Percentiles rank a stretch among this genome's conserved stretches.
These are phyloP conservation scores for Rhizophlyctis rosea DNA, from an alignment of 192 early-diverging fungal species.

Conservation along the genomic window DNA sequence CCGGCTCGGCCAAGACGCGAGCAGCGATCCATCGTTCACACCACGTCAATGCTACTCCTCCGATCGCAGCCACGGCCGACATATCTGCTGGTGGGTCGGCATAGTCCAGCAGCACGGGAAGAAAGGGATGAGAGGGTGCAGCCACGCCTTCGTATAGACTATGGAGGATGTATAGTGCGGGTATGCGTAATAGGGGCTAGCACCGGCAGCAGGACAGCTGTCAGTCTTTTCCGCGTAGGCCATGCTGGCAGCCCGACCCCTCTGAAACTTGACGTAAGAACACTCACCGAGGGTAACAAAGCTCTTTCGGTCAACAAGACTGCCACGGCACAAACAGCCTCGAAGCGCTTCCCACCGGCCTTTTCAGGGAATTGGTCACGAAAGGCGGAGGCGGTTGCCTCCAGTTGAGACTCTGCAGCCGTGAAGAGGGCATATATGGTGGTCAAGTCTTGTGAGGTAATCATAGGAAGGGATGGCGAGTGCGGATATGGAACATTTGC, in stretches of 20 bases:
- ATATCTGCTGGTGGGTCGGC: not conserved
- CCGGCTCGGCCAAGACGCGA: not conserved
- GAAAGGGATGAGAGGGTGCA: conserved; percentile 12
- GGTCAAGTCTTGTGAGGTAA: not conserved
- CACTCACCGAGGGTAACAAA: conserved; percentile 12
- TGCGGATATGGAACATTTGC: no score
- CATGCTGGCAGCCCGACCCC: no score
- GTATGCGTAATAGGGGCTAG: conserved; percentile 8
- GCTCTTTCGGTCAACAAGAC: conserved; percentile 10
- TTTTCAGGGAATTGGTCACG: not conserved
- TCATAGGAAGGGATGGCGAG: no score
- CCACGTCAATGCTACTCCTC: not conserved
- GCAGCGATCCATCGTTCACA: not conserved
- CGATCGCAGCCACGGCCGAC: not conserved
- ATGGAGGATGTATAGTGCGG: conserved; percentile 18
- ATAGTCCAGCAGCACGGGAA: conserved; percentile 13
- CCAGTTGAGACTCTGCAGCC: not conserved
- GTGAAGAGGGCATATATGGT: not conserved
- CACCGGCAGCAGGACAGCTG: conserved; percentile 5
- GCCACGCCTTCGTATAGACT: conserved; percentile 5
- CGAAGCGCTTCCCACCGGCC: conserved; percentile 6
- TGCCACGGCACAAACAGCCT: conserved; percentile 12
- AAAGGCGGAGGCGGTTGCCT: not conserved
- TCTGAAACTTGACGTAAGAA: no score
- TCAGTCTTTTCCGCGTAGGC: no score